Conservation (phyloP, 495 filamentous ascomycete genomes). For the Neurospora cerealis region DNA sequence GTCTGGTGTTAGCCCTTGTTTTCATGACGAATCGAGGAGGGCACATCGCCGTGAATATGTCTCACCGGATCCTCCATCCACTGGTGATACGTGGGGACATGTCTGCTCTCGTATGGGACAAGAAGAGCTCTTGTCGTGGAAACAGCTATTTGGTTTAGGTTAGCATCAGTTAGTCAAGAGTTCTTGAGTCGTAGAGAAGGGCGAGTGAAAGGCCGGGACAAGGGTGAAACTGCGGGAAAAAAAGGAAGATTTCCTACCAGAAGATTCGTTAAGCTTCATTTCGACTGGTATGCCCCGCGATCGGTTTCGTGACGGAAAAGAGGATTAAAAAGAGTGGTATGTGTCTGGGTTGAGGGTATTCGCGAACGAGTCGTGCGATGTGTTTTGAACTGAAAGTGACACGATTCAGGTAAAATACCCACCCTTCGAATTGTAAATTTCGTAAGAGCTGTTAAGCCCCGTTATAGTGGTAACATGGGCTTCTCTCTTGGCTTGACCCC, state of each 20-base stretch:
- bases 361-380: neutral
- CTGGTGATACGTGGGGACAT: slow-evolving; percentile 71
- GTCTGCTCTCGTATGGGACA: slow-evolving; percentile 73
- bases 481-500: neutral
- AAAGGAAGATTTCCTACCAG: slow-evolving; percentile 22
- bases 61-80: slow-evolving; percentile 86
- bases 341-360: neutral
- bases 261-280: slow-evolving; percentile 34
- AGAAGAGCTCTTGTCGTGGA: slow-evolving; percentile 56
- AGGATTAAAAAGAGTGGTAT: neutral
- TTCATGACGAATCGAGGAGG: neutral
- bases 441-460: neutral
- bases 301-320: neutral
- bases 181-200: neutral
- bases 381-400: neutral
- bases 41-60: neutral
- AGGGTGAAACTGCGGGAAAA: neutral
- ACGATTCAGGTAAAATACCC: neutral
- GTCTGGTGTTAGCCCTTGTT: neutral
- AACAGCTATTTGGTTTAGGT: slow-evolving; percentile 41
- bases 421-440: neutral
- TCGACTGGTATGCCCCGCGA: neutral
- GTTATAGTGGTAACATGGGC: neutral
- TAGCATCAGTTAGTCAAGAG: neutral
- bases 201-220: neutral